phyloP scores from a whole-genome alignment of 148 eudicot genomes.

The Nepenthes gracilis region DNA sequence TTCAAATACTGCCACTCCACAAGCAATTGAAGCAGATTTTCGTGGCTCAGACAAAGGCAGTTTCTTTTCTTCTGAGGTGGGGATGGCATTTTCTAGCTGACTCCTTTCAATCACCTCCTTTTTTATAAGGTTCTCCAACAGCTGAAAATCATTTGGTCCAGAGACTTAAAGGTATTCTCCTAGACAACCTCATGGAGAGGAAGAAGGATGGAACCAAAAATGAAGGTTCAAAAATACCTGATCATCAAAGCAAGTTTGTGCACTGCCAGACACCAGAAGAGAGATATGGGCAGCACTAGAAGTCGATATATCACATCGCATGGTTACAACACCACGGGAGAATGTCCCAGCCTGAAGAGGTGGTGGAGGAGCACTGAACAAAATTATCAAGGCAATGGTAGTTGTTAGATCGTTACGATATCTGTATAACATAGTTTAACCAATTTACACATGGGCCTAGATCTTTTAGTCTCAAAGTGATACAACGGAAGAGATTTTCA shows the following conservation, averaged over 20 bases:
- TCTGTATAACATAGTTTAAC: no score
- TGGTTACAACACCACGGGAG: conserved; percentile 96
- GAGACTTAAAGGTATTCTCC: conserved; percentile 4
- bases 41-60: conserved; percentile 58
- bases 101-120: conserved; percentile 74
- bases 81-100: conserved; percentile 54
- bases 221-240: conserved; percentile 34
- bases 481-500: no score
- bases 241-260: conserved; percentile 96
- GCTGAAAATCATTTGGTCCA: conserved; percentile 23
- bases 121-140: conserved; percentile 86
- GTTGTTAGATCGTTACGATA: not conserved
- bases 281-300: conserved; percentile 82
- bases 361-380: conserved; percentile 91
- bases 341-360: conserved; percentile 95
- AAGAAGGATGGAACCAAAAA: not conserved
- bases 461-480: no score
- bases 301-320: conserved; percentile 92
- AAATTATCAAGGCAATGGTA: conserved; percentile 6
- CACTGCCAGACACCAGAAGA: conserved; percentile 89
- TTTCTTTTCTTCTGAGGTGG: conserved; percentile 36
- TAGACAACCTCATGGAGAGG: not conserved
- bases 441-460: no score
- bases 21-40: conserved; percentile 76
- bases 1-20: conserved; percentile 86